Evolutionary conservation across 2,329 filamentous ascomycete species (phyloP).

Genomic region (Magnaporthales sp.): DNA sequence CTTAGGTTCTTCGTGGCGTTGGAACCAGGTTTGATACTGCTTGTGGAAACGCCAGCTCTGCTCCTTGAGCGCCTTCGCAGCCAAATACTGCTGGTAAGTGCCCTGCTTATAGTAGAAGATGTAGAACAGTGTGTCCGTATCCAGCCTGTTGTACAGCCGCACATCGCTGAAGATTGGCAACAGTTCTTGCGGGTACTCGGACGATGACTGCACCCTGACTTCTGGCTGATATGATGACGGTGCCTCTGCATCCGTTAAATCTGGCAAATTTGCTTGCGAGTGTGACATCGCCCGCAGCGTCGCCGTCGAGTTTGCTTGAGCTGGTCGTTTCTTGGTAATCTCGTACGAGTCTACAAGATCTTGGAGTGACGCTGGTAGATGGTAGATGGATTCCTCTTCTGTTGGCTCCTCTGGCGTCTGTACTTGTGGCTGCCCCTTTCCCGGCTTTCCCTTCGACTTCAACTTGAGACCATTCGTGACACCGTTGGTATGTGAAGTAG

Average conservation of each 20-base stretch:
- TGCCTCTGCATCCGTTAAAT: conserved; percentile 70
- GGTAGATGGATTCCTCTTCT: conserved; percentile 79
- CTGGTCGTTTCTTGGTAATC: conserved; percentile 62
- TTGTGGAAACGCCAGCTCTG: conserved; percentile 99
- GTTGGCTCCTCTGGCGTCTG: conserved; percentile 26
- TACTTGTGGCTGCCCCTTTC: conserved; percentile 7
- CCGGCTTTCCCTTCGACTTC: conserved; percentile 7
- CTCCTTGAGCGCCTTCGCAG: conserved; percentile 93
- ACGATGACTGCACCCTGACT: conserved; percentile 55
- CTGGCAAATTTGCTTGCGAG: conserved; percentile 66
- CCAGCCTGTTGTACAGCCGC: conserved; percentile 76
- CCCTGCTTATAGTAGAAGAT: conserved; percentile 99
- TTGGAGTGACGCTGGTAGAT: conserved; percentile 79
- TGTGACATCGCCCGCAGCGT: conserved; percentile 67
- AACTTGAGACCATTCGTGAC: conserved; percentile 41
- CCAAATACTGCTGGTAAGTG: conserved; percentile 89
- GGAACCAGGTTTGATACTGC: conserved; percentile 99
- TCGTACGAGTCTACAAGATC: conserved; percentile 91
- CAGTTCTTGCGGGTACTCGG: conserved; percentile 90
- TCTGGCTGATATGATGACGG: conserved; percentile 80
- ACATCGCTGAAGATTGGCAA: conserved; percentile 87
- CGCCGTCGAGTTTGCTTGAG: conserved; percentile 52
- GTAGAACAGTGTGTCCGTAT: conserved; percentile 95
- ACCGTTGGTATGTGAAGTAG: conserved; percentile 40
- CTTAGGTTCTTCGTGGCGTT: conserved; percentile 96